Conservation (phyloP, 2,329 filamentous ascomycete genomes). For the Cladophialophora exuberans region DNA sequence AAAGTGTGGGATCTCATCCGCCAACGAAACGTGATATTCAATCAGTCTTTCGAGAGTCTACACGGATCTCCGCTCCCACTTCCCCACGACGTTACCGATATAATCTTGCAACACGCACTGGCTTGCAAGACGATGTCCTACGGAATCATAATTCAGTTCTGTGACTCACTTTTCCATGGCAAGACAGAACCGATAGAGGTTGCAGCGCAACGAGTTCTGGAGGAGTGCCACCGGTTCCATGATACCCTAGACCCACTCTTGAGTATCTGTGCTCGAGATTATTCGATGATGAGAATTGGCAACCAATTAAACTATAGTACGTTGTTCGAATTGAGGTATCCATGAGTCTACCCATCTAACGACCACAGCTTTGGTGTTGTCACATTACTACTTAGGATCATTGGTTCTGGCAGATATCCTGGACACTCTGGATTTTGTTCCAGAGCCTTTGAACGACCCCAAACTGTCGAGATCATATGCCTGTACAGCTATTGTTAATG, state of each 20-base stretch:
- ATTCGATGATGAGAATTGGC: background rate
- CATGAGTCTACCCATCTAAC: background rate
- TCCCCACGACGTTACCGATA: slow-evolving; percentile 3
- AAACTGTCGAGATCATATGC: slow-evolving; percentile 3
- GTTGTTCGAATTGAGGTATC: background rate
- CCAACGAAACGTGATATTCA: slow-evolving; percentile 20
- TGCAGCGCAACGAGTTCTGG: slow-evolving; percentile 3
- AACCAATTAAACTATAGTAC: slow-evolving; percentile 14
- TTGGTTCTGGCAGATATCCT: slow-evolving; percentile 14
- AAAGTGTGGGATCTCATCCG: slow-evolving; percentile 19
- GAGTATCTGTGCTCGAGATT: slow-evolving; percentile 13
- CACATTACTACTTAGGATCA: slow-evolving; percentile 12
- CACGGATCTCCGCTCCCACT: slow-evolving; percentile 8
- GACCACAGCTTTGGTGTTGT: slow-evolving; percentile 4
- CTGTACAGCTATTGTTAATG: slow-evolving; percentile 16
- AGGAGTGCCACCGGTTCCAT: slow-evolving; percentile 14
- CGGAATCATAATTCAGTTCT: slow-evolving; percentile 9
- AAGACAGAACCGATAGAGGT: background rate
- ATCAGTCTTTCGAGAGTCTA: slow-evolving; percentile 11
- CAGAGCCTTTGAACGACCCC: slow-evolving; percentile 3
- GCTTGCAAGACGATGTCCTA: slow-evolving; percentile 21
- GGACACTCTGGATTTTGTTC: background rate
- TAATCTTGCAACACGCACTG: slow-evolving; percentile 15
- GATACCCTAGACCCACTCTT: slow-evolving; percentile 12
- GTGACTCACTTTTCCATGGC: background rate